A percentile compares a stretch with the other conserved stretches of the same genome.
Evolutionary conservation across 2,329 filamentous ascomycete species (phyloP).

Genomic region (Juglanconis juglandina): DNA sequence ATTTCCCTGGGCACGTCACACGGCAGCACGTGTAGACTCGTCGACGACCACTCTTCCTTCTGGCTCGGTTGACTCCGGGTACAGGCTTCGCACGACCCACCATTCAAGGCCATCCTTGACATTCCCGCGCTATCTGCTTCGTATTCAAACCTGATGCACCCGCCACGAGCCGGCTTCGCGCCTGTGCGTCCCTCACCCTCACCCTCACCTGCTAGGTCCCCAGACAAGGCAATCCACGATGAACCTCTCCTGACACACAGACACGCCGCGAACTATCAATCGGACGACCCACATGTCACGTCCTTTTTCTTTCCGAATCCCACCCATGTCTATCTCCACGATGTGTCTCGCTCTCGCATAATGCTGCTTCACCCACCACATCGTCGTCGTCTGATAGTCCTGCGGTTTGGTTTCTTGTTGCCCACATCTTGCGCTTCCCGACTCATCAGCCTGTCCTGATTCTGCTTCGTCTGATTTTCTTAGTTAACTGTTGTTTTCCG

Average conservation of each 20-base stretch:
- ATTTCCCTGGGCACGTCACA: too few species aligned
- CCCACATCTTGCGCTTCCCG: background rate
- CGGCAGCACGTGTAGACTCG: too few species aligned
- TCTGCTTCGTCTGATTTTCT: background rate
- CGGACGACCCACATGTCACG: constrained; percentile 13
- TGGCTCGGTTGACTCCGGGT: background rate
- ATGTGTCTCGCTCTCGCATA: constrained; percentile 12
- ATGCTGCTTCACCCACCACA: constrained; percentile 1
- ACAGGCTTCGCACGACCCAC: too few species aligned
- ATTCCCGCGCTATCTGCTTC: background rate
- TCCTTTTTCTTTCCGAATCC: background rate
- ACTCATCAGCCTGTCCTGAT: background rate
- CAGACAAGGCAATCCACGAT: background rate
- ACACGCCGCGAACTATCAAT: constrained; percentile 9
- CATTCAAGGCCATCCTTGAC: background rate
- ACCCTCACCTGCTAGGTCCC: background rate
- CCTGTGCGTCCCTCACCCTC: constrained; percentile 2
- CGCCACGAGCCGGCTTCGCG: too few species aligned
- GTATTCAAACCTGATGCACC: constrained; percentile 2
- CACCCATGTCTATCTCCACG: background rate
- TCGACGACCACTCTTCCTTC: background rate
- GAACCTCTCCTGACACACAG: constrained; percentile 10
- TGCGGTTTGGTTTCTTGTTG: constrained; percentile 3
- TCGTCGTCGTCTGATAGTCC: constrained; percentile 7
- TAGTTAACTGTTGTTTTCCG: background rate